Base-by-base conservation (phyloP, 2,329 filamentous ascomycete genomes). In the Botryotinia narcissicola region DNA sequence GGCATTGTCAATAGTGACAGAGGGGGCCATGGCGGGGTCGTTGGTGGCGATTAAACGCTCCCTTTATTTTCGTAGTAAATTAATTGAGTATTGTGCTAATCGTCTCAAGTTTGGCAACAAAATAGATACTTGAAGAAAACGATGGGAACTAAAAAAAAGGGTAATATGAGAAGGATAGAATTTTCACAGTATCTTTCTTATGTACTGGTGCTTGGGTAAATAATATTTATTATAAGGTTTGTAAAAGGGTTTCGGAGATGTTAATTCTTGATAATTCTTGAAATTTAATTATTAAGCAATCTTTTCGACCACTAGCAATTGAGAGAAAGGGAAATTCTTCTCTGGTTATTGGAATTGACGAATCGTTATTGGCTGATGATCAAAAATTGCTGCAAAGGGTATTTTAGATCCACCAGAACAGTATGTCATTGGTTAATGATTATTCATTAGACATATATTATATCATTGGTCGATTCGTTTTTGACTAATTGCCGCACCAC, bases 1-100 rank as follows among this genome's bases (percentile, higher is more conserved):
- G 73, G 74, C 72, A 70, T 79, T 80, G 71, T 81, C 79, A 37
- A 81, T 75, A 32, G 75, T 78, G 74, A 81, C 71, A 35, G 79
- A 78, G 73, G 79, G 79, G n/a, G 78, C 74, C 79, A 80, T 80
- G 62, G 68, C 75, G 73, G 69, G 64, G 71, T 64, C 22, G 37
- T 69, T 64, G 66, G 59, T 60, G 57, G 51, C 64, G 48, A 48
- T 59, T 51, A 40, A 14, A 60, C 18, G 51, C 62, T 29, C 22
- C 37, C 37, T 72, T 37, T 57, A 14, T 40, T 2, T 59, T 18
- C 10, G 7, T 16, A 9, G 29, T 44, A 25, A 32, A 64, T 29
- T 54, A 6, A 18, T 48, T 51, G 32, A 32, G 48, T 25, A 18
- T 42, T 10, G 22, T 40, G 18, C 7, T 32, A 10, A 57, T 57